These are phyloP conservation scores for Anethum foeniculum DNA, from an alignment of 140 eudicot genomes.

Conservation along the genomic window DNA sequence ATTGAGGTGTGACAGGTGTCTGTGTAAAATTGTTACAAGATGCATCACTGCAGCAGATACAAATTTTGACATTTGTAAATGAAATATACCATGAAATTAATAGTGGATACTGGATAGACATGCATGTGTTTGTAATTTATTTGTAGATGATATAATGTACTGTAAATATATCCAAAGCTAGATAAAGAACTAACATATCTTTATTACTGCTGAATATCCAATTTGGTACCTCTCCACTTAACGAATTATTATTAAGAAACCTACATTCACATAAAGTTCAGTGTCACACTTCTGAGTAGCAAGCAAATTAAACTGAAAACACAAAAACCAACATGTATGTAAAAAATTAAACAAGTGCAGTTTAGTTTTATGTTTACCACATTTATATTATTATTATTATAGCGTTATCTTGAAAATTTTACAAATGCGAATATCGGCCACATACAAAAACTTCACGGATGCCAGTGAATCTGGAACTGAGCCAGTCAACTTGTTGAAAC, in stretches of 20 bases:
- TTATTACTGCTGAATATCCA: conserved; percentile 20
- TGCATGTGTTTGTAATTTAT: background rate
- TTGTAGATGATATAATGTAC: background rate
- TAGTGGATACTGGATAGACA: no score
- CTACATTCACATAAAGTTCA: conserved; percentile 13
- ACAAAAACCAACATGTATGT: background rate
- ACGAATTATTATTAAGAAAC: conserved; percentile 29
- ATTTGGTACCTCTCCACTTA: conserved; percentile 28
- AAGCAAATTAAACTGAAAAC: background rate
- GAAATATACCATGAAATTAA: background rate
- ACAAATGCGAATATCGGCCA: background rate
- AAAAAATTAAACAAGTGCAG: background rate
- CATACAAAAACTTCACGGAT: conserved; percentile 16
- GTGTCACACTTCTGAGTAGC: background rate
- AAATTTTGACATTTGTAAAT: background rate
- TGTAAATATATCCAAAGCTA: background rate
- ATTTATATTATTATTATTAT: background rate
- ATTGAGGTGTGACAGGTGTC: background rate
- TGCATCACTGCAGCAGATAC: conserved; percentile 30
- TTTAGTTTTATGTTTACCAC: background rate
- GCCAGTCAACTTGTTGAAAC: background rate
- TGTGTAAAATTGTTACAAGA: conserved; percentile 39
- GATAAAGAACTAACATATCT: conserved; percentile 19
- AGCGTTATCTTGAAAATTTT: background rate
- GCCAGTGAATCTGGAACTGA: background rate